A percentile compares a stretch with the other conserved stretches of the same genome.
These are phyloP conservation scores for Pseudopithomyces chartarum DNA, from an alignment of 2,329 filamentous ascomycete species.

Conservation along the genomic window DNA sequence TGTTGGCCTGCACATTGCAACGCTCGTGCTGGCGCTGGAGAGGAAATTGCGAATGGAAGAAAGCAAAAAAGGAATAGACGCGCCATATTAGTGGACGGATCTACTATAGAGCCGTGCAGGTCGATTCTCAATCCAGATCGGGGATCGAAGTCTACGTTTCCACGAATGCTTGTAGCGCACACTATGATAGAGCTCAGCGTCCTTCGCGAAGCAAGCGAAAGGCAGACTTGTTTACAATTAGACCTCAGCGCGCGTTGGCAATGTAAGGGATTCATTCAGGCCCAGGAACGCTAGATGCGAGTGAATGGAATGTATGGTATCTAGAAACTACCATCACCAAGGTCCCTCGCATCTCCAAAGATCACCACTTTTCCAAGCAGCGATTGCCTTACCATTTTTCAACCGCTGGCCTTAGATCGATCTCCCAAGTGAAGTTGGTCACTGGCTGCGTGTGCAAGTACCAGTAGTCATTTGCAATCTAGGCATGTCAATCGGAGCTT, in stretches of 20 bases:
- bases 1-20: neutral
- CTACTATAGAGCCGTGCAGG: too few species aligned
- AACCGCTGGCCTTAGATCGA: slow-evolving; percentile 78
- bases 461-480: slow-evolving; percentile 91
- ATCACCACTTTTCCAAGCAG: neutral
- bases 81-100: too few species aligned
- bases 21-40: neutral
- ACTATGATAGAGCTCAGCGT: too few species aligned
- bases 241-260: neutral
- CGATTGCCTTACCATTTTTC: slow-evolving; percentile 73
- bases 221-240: neutral
- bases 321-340: neutral
- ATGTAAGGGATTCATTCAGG: neutral
- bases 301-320: neutral
- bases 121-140: too few species aligned
- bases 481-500: neutral
- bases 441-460: slow-evolving; percentile 78
- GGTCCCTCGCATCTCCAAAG: neutral
- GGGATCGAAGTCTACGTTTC: too few species aligned
- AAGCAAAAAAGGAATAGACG: neutral
- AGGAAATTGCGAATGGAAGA: neutral
- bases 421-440: slow-evolving; percentile 79
- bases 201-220: neutral
- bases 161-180: too few species aligned
- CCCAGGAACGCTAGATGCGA: neutral